Conservation (phyloP, 2,329 filamentous ascomycete species). For the Colletotrichum spaethianum region DNA sequence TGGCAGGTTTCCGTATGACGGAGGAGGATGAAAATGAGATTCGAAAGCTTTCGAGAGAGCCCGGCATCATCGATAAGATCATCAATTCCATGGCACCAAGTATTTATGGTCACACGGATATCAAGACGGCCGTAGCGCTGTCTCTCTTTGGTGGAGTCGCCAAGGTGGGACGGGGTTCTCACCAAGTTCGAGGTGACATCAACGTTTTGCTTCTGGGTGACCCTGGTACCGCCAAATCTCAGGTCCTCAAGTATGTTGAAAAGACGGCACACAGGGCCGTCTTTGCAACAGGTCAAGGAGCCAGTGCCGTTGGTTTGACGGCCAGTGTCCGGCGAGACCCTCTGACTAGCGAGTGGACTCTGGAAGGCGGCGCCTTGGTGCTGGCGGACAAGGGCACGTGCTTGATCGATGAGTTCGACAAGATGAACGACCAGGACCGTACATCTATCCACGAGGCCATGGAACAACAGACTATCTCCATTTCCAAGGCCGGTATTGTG, state of each 20-base stretch:
- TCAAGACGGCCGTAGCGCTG: conserved; percentile 96
- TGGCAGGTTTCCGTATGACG: conserved; percentile 94
- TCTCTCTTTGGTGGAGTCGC: conserved; percentile 96
- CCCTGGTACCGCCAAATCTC: conserved; percentile 97
- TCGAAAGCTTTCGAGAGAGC: conserved; percentile 87
- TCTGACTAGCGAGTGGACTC: conserved; percentile 95
- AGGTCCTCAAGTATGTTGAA: conserved; percentile 97
- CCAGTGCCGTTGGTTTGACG: conserved; percentile 96
- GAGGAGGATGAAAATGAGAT: conserved; percentile 96
- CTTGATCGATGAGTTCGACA: conserved; percentile 98
- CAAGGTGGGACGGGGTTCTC: conserved; percentile 90
- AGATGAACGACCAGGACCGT: conserved; percentile 99
- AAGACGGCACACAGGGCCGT: conserved; percentile 97
- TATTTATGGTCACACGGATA: conserved; percentile 96
- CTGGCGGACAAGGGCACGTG: conserved; percentile 95
- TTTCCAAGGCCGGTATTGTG: conserved; percentile 98
- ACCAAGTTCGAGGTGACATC: conserved; percentile 96
- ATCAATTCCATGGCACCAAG: conserved; percentile 94
- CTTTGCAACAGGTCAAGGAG: conserved; percentile 97
- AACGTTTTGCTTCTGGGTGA: conserved; percentile 97
- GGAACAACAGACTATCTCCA: conserved; percentile 99
- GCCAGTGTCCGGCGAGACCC: conserved; percentile 96
- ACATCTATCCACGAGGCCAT: conserved; percentile 99
- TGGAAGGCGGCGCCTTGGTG: conserved; percentile 95
- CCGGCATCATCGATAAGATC: conserved; percentile 92